Evolutionary conservation across 768 basidiomycete species (phyloP), one percentile per base, ranked within the genome.

Genomic region (Gautieria morchelliformis): DNA sequence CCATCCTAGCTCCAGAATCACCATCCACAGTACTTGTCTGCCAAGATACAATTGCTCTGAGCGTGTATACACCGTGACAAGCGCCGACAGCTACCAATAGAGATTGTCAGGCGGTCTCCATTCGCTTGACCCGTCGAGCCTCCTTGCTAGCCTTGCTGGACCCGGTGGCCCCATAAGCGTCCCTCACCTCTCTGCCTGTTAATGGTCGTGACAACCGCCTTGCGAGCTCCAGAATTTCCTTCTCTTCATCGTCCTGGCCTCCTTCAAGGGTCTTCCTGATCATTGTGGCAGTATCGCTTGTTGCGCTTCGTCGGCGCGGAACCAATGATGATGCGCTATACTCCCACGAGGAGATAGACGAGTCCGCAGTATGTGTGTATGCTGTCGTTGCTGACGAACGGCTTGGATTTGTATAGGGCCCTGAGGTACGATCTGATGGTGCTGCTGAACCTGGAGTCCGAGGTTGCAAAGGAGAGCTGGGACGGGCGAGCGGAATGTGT

Each of bases 251-350:
- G 4, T 72, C 75, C 41, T 63, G 53, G 41, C 69, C 75, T 5
- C 82, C 82, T 53, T 84, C 78, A 60, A 87, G 66, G 61, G 81
- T 77, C 62, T 72, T 75, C 69, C 78, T 79, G 56, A 89, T 84
- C 57, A 85, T 66, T 57, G 76, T 74, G 64, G 89, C 86, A 83
- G 84, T 84, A 30, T 78, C 74, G 60, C 78, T 69, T 9, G 39
- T 65, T 68, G 45, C 5, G 71, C 73, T 45, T 78, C 78, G 9
- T 72, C 67, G 40, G 72, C 72, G 67, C 68, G 22, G 77, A 74
- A 9, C 64, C 65, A 17, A 71, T 70, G 17, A 70, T 68, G 70
- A 39, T 80, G 80, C 11, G 84, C 84, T 15, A 77, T 80, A 0
- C 77, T 74, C 5, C 75, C 74, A 30, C 14, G 54, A 39, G n/a